Percentiles rank a stretch among this genome's conserved stretches.
Evolutionary conservation across 345 rosid genomes (phyloP).

Genomic region (Sonneratia alba): DNA sequence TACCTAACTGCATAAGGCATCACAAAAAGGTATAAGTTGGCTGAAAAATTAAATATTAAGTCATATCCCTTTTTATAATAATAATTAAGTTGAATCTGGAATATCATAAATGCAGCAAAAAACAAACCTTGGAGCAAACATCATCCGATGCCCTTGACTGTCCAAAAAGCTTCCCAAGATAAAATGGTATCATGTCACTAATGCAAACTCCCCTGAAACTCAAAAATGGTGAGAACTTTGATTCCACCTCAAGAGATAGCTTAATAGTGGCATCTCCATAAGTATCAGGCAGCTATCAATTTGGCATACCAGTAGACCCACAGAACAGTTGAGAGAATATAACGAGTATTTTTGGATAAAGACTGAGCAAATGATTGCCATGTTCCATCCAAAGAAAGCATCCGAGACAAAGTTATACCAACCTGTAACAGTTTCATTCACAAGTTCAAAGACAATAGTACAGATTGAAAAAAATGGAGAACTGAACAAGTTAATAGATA

Average conservation of each 20-base stretch:
- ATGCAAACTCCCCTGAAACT: conserved; percentile 73
- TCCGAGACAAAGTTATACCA: conserved; percentile 63
- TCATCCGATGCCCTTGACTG: conserved; percentile 66
- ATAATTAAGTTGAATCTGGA: background rate
- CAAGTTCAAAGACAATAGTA: conserved; percentile 1
- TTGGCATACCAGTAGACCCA: conserved; percentile 82
- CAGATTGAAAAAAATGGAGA: background rate
- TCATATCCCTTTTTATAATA: conserved; percentile 2
- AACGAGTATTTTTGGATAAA: conserved; percentile 49
- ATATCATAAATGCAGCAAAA: conserved; percentile 10
- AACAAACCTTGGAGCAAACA: conserved; percentile 65
- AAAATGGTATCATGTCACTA: conserved; percentile 93
- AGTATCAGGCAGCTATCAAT: background rate
- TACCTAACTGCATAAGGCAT: conserved; percentile 47
- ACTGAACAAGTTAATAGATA: background rate
- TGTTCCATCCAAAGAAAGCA: conserved; percentile 71
- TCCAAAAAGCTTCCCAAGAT: conserved; percentile 67
- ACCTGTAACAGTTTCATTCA: conserved; percentile 32
- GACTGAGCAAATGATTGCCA: conserved; percentile 67
- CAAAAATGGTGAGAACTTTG: background rate
- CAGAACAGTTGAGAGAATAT: conserved; percentile 52
- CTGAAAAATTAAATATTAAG: background rate
- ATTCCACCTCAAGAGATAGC: background rate
- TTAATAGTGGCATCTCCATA: background rate
- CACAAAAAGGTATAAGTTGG: conserved; percentile 4